Conservation (phyloP, 2,329 filamentous ascomycete species). For the Penicillium sp. region DNA sequence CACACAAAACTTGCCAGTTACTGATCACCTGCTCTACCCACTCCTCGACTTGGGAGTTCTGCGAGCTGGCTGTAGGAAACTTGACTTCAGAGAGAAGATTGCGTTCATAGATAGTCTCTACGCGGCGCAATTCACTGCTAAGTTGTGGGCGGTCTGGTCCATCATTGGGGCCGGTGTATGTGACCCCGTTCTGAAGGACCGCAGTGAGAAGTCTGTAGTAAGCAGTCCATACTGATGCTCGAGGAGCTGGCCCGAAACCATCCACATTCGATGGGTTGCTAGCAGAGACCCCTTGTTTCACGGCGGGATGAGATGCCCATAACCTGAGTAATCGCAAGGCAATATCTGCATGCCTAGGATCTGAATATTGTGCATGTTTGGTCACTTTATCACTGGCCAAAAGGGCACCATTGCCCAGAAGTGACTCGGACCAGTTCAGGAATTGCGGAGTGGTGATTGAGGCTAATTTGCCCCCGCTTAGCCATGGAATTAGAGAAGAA, state of each 20-base stretch:
- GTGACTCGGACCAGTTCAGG: conserved; percentile 73
- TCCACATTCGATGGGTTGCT: conserved; percentile 18
- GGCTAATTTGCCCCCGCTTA: conserved; percentile 43
- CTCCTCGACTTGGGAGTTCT: conserved; percentile 73
- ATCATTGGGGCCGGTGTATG: conserved; percentile 37
- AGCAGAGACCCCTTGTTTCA: conserved; percentile 30
- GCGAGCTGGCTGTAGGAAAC: conserved; percentile 81
- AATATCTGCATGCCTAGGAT: conserved; percentile 31
- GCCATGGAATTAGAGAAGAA: conserved; percentile 62
- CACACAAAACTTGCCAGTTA: conserved; percentile 83
- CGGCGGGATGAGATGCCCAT: conserved; percentile 41
- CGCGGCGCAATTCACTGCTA: conserved; percentile 71
- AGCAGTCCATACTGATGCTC: conserved; percentile 69
- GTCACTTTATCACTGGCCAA: conserved; percentile 57
- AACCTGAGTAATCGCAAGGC: conserved; percentile 51
- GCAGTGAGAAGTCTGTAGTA: conserved; percentile 78
- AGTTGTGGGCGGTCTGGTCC: conserved; percentile 60
- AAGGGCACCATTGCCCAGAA: conserved; percentile 72
- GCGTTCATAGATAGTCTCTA: conserved; percentile 76
- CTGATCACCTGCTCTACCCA: conserved; percentile 76
- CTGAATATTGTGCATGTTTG: conserved; percentile 18
- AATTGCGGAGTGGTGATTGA: conserved; percentile 61
- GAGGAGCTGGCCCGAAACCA: conserved; percentile 24
- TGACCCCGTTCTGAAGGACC: conserved; percentile 60
- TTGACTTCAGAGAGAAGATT: conserved; percentile 73